Base-by-base conservation (phyloP, 495 filamentous ascomycete species). In the Talaromyces trachyspermus region DNA sequence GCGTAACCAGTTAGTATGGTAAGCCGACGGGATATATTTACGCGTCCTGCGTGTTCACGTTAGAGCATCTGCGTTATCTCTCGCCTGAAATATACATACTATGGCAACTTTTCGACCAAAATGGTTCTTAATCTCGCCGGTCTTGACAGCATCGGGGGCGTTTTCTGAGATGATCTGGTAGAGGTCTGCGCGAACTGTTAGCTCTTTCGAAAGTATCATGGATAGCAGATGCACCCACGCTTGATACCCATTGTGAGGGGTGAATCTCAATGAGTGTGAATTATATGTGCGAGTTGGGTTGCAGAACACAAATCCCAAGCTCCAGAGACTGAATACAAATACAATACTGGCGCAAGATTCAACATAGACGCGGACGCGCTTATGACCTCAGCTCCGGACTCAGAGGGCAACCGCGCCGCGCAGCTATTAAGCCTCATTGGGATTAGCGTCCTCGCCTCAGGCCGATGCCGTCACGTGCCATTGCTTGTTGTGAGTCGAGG, bases 91-190 rank as follows among this genome's bases (percentile, higher is more conserved):
- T 25, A 49, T 22, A 76, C 86, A 61, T 75, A 92, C 88, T 66
- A 96, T 97, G 29, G 90, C 91, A 51, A 97, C 88, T 66, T 95
- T 98, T 54, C 92, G 83, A 53, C 92, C 92, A 56, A 98, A 98
- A 36, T 97, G 94, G 49, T 88, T 90, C 68, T 97, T 98, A 70
- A 98, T 97, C 53, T 98, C 94, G 43, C 92, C 89, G 48, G 85
- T 79, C 63, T 95, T 95, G 72, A 95, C 78, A n/a, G 92, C 86
- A 71, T 89, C 86, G 19, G 91, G 88, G 48, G 85, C 85, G 65
- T 96, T 84, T 50, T 97, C 92, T 48, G 84, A 81, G 68, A 98
- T 89, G 58, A 98, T 78, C 51, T 83, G 78, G 66, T 80, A 89
- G 24, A 96, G 83, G 38, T 84, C 81, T 83, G 54, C 4, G 2